Percentiles rank a stretch among this genome's conserved stretches.
phyloP scores from a whole-genome alignment of 108 stramenopile genomes.

The Mayamaea pseudoterrestris region DNA sequence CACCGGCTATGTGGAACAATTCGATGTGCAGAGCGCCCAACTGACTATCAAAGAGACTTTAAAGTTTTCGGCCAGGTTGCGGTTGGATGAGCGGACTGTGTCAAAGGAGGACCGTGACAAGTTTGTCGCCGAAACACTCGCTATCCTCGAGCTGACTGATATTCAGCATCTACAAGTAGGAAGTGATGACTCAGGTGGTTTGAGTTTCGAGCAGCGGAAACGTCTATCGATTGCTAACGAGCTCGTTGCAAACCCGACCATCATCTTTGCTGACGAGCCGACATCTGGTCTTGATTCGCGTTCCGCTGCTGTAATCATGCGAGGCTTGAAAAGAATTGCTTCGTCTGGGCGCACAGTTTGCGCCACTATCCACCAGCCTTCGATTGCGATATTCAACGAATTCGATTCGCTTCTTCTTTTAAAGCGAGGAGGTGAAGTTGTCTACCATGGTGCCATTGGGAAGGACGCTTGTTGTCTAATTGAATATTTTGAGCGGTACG shows the following conservation, averaged over 20 bases:
- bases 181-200: constrained; percentile 39
- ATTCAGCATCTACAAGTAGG: constrained; percentile 62
- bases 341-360: constrained; percentile 48
- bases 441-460: constrained; percentile 77
- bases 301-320: constrained; percentile 49
- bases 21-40: constrained; percentile 65
- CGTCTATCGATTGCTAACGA: constrained; percentile 68
- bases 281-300: constrained; percentile 61
- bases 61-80: constrained; percentile 73
- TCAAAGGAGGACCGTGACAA: constrained; percentile 26
- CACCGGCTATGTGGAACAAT: constrained; percentile 85
- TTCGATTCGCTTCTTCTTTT: constrained; percentile 67
- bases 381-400: constrained; percentile 59
- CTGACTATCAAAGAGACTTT: constrained; percentile 77
- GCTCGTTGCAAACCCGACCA: constrained; percentile 44
- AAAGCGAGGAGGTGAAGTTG: constrained; percentile 68
- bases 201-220: constrained; percentile 61
- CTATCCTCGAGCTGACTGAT: constrained; percentile 68
- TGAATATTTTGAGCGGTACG: constrained; percentile 44
- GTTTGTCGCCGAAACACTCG: constrained; percentile 59
- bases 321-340: constrained; percentile 50
- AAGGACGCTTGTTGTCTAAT: constrained; percentile 39
- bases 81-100: constrained; percentile 40
- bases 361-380: constrained; percentile 83
- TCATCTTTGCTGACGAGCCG: constrained; percentile 68